Base-by-base conservation (phyloP, 176 grass and related monocot species). In the Chrysopogon serrulatus region DNA sequence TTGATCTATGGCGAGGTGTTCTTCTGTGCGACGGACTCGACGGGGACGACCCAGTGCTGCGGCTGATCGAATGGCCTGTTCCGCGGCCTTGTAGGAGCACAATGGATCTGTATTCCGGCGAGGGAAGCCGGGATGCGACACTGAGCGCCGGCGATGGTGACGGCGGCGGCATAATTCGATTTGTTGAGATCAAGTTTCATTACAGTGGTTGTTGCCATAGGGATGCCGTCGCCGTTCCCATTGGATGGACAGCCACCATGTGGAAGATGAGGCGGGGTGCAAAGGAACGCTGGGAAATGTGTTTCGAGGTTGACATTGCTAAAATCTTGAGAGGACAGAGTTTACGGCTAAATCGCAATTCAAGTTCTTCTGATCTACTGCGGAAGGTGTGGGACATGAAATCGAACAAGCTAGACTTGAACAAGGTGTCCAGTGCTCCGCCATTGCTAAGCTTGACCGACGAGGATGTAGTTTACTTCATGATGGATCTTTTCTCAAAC, bases 51-150 rank as follows among this genome's bases (percentile, higher is more conserved):
- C 66, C 36, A 0, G 21, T 24, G 66, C 36, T 41, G 2, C 33
- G 65, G 65, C 8, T 68, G 33, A 5, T 40, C 4, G 1, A 24
- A 17, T 69, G 66, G 66, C 36, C 65, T 8, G n/a, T n/a, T n/a
- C n/a, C n/a, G n/a, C n/a, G n/a, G n/a, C n/a, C n/a, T n/a, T 1
- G 10, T 3, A 0, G 8, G 3, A 15, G 19, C 30, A 7, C 3
- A 18, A 12, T 17, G 43, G 43, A 44, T 44, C 1, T 63, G 13
- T 15, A 10, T 18, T 9, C 18, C 5, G 1, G 17, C 0, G 30
- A 8, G 5, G 2, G 2, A n/a, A n/a, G n/a, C 1, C 8, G 34
- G 18, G 65, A 37, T 14, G 65, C 65, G 0, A 23, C 65, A 3
- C 0, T 68, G 65, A 37, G 33, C 27, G 31, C n/a, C n/a, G n/a